A percentile compares a stretch with the other conserved stretches of the same genome.
phyloP scores from a whole-genome alignment of 2,329 filamentous ascomycete species.

The Amesomyces nigricolor region DNA sequence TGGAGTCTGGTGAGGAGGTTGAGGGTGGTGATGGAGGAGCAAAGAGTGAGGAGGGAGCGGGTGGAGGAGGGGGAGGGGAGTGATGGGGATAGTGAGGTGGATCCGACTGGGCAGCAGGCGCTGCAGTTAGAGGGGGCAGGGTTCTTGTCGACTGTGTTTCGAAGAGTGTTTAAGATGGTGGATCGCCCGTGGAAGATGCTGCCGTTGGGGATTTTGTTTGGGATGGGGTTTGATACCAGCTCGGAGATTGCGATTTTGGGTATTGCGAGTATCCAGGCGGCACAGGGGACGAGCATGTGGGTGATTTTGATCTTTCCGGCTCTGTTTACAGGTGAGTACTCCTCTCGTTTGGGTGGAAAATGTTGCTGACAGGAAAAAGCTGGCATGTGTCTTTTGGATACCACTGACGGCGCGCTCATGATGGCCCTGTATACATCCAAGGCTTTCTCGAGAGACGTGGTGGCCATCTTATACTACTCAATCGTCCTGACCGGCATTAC shows the following conservation, averaged over 20 bases:
- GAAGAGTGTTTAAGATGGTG: constrained; percentile 68
- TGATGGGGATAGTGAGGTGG: constrained; percentile 27
- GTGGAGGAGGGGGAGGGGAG: constrained; percentile 24
- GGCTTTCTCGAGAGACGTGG: constrained; percentile 67
- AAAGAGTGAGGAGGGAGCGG: constrained; percentile 29
- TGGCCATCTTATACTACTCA: constrained; percentile 94
- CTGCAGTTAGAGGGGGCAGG: constrained; percentile 73
- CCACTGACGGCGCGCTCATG: constrained; percentile 89
- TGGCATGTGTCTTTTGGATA: constrained; percentile 93
- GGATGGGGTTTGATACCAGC: constrained; percentile 90
- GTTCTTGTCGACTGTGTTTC: constrained; percentile 65
- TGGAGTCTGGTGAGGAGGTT: constrained; percentile 69
- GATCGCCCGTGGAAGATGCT: constrained; percentile 93
- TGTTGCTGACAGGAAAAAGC: constrained; percentile 39
- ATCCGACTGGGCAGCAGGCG: constrained; percentile 38
- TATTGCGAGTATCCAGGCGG: constrained; percentile 81
- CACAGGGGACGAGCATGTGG: constrained; percentile 85
- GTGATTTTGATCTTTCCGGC: constrained; percentile 87
- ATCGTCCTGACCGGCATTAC: constrained; percentile 81
- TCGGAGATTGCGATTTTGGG: constrained; percentile 90
- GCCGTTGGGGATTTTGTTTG: constrained; percentile 80
- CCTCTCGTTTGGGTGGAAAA: neutral
- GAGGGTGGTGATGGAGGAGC: constrained; percentile 49
- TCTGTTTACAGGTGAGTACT: constrained; percentile 68
- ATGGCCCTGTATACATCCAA: constrained; percentile 85